These are phyloP conservation scores for Asterionellopsis glacialis DNA, from an alignment of 108 stramenopile species.

Conservation along the genomic window DNA sequence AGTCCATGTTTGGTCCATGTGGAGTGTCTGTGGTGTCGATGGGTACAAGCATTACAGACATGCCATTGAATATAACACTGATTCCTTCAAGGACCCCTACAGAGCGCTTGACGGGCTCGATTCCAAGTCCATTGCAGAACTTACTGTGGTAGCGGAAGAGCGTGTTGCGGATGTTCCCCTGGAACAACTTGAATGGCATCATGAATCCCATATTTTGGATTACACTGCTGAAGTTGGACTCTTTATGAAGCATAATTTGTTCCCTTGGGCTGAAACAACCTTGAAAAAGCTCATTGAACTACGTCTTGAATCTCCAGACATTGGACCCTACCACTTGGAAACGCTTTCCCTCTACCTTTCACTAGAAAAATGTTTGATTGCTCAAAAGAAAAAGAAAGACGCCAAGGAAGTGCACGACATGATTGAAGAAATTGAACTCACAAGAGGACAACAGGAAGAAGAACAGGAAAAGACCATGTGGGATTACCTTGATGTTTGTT, in stretches of 20 bases:
- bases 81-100: slow-evolving; percentile 74
- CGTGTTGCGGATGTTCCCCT: slow-evolving; percentile 78
- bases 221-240: slow-evolving; percentile 83
- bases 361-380: slow-evolving; percentile 51
- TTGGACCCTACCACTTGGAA: slow-evolving; percentile 83
- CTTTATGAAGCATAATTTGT: slow-evolving; percentile 72
- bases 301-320: slow-evolving; percentile 72
- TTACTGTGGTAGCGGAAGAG: slow-evolving; percentile 87
- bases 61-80: slow-evolving; percentile 82
- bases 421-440: slow-evolving; percentile 10
- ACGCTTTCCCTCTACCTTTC: slow-evolving; percentile 62
- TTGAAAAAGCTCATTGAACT: slow-evolving; percentile 61
- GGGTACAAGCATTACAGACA: slow-evolving; percentile 86
- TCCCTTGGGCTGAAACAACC: slow-evolving; percentile 77
- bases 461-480: slow-evolving; percentile 66
- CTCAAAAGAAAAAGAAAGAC: slow-evolving; percentile 55
- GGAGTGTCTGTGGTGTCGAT: slow-evolving; percentile 81
- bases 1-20: slow-evolving; percentile 83
- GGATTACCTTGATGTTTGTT: slow-evolving; percentile 38
- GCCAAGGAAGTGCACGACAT: slow-evolving; percentile 42
- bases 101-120: slow-evolving; percentile 78
- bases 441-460: slow-evolving; percentile 44
- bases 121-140: slow-evolving; percentile 83
- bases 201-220: slow-evolving; percentile 81
- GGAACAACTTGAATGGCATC: slow-evolving; percentile 84